A percentile compares a stretch with the other conserved stretches of the same genome.
Conservation (phyloP, 225 moss, liverwort and hornwort genomes). For the Marchantia polymorpha region DNA sequence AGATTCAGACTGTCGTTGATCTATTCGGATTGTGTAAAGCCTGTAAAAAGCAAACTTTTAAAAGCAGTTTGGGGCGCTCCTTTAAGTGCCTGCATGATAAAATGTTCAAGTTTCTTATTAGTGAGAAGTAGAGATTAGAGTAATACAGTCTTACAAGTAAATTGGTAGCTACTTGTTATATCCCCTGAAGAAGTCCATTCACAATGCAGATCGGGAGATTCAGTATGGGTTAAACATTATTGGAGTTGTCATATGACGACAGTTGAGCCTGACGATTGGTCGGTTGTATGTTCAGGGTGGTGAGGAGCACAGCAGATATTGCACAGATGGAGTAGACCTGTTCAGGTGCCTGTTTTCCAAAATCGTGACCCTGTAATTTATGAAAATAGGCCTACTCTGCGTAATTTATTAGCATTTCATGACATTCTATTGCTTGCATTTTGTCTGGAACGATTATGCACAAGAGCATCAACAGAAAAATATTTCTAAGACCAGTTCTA, state of each 20-base stretch:
- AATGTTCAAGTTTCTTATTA: too few species aligned
- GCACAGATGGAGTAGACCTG: slow-evolving; percentile 59
- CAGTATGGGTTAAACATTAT: not conserved
- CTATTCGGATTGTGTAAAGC: too few species aligned
- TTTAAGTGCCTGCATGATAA: too few species aligned
- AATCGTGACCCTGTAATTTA: not conserved
- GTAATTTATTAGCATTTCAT: not conserved
- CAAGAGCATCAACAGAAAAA: not conserved
- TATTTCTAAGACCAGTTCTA: not conserved
- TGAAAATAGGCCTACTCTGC: not conserved
- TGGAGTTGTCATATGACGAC: too few species aligned
- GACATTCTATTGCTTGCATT: not conserved
- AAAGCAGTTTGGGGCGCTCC: too few species aligned
- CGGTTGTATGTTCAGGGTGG: slow-evolving; percentile 53
- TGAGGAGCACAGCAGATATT: slow-evolving; percentile 65
- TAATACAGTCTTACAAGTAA: not conserved
- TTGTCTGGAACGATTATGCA: not conserved
- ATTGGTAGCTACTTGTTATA: too few species aligned
- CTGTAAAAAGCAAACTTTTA: too few species aligned
- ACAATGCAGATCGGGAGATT: not conserved
- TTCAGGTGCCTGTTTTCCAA: slow-evolving; percentile 43
- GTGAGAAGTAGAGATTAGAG: not conserved
- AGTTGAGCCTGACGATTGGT: not conserved
- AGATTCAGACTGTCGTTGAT: too few species aligned
- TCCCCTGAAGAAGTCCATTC: too few species aligned